Evolutionary conservation across 768 basidiomycete species (phyloP), one percentile per base, ranked within the genome.

Genomic region (Hygrocybe punicea): DNA sequence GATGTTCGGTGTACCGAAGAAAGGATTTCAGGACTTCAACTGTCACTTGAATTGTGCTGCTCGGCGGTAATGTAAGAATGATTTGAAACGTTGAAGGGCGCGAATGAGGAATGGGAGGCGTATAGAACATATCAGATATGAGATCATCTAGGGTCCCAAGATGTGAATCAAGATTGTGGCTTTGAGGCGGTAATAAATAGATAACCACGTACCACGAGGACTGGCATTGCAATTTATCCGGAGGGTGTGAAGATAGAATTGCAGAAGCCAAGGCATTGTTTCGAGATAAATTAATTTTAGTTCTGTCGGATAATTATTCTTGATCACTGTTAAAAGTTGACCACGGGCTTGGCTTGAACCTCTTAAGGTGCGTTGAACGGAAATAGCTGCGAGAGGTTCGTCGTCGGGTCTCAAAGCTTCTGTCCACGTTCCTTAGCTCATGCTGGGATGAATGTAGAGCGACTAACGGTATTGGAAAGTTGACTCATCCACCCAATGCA

Each of bases 1-100:
- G 93, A 69, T 98, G 95, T 66, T 98, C 95, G 10, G 93, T 95
- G 69, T 98, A 98, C 51, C 87, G 84, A 54, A 99, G 74, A 67
- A 94, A 97, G 1, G 88, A 81, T 68, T 93, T 93, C 35, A 82
- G 79, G 65, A 93, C 84, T 34, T 87, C 87, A 67, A 95, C 78
- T 16, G 77, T 81, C 53, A 98, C 73, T 7, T 78, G 76, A 6
- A 93, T 66, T 0, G 82, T 86, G 56, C 81, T 79, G 36, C 76
- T 73, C 7, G 91, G 76, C 0, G 94, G 93, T n/a, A 98, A 68
- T 2, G 71, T 77, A 13, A 98, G 71, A 17, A 78, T 66, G 5
- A 84, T 78, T 70, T 95, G 88, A 45, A 98, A 77, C 5, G 86
- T 85, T 6, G 90, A 87, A 1, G 97, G 91, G 9, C 82, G 81